Percentiles rank a stretch among this genome's conserved stretches.
Conservation (phyloP, 2,329 filamentous ascomycete genomes). For the Emmonsiellopsis sp. region DNA sequence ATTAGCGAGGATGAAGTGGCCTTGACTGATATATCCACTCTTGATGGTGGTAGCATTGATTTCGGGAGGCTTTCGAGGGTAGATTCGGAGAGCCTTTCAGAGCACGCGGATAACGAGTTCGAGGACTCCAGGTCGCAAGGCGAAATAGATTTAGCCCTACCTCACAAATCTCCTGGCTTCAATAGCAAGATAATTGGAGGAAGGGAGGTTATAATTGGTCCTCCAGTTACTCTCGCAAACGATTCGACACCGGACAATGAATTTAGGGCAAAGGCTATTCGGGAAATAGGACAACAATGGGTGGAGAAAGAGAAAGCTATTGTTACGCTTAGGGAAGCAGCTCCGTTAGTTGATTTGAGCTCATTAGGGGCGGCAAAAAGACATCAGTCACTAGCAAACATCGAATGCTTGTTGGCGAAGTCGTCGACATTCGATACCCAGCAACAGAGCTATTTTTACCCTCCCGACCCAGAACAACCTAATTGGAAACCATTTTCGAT, state of each 20-base stretch:
- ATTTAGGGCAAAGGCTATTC: not conserved
- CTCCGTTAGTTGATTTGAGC: slow-evolving; percentile 33
- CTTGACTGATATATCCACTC: not conserved
- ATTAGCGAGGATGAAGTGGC: not conserved
- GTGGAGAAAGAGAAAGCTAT: slow-evolving; percentile 37
- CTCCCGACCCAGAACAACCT: slow-evolving; percentile 24
- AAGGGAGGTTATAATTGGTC: not conserved
- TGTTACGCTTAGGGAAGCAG: slow-evolving; percentile 31
- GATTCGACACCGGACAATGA: not conserved
- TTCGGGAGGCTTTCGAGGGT: not conserved
- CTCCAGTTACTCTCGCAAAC: not conserved
- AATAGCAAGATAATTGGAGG: not conserved
- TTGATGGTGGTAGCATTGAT: not conserved
- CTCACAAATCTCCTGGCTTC: not conserved
- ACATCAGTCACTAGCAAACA: slow-evolving; percentile 1
- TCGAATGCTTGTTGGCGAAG: slow-evolving; percentile 1
- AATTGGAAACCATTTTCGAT: slow-evolving; percentile 30
- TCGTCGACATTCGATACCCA: slow-evolving; percentile 17
- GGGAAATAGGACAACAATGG: slow-evolving; percentile 27
- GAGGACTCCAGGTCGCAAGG: not conserved
- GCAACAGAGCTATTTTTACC: slow-evolving; percentile 26
- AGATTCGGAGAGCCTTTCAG: not conserved
- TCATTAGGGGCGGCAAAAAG: slow-evolving; percentile 24
- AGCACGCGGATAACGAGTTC: not conserved
- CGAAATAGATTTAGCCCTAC: not conserved